These are phyloP conservation scores for Lentinula raphanica DNA, from an alignment of 768 basidiomycete genomes.

Conservation along the genomic window DNA sequence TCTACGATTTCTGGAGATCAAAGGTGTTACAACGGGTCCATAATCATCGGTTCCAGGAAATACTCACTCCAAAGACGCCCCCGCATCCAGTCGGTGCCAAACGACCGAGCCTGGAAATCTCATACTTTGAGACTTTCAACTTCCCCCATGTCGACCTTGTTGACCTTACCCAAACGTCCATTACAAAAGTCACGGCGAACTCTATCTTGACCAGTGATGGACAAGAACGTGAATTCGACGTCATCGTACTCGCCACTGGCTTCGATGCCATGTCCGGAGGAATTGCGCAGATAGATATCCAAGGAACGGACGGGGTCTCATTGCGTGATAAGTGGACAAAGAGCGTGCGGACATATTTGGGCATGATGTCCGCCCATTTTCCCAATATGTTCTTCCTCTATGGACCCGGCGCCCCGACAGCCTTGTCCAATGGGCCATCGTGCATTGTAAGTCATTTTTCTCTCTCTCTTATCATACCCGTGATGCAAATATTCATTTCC, in stretches of 20 bases:
- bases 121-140: slow-evolving; percentile 20
- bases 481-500: background rate
- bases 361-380: slow-evolving; percentile 16
- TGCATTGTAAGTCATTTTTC: slow-evolving; percentile 14
- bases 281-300: slow-evolving; percentile 19
- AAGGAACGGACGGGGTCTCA: slow-evolving; percentile 14
- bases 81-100: slow-evolving; percentile 21
- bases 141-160: slow-evolving; percentile 19
- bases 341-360: slow-evolving; percentile 19
- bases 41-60: slow-evolving; percentile 17
- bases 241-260: slow-evolving; percentile 19
- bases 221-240: slow-evolving; percentile 17
- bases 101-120: slow-evolving; percentile 17
- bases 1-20: slow-evolving; percentile 21
- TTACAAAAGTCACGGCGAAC: slow-evolving; percentile 15
- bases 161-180: slow-evolving; percentile 18
- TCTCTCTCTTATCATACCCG: background rate
- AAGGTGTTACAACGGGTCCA: slow-evolving; percentile 16
- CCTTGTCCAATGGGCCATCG: slow-evolving; percentile 20
- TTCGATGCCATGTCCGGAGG: slow-evolving; percentile 21
- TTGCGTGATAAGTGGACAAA: slow-evolving; percentile 20
- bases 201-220: slow-evolving; percentile 18
- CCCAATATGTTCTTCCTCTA: slow-evolving; percentile 17
- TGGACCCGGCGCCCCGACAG: background rate
- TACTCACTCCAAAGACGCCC: slow-evolving; percentile 17